Evolutionary conservation across 2,329 filamentous ascomycete genomes (phyloP).

Genomic region (Cladosporium cucumerinum): DNA sequence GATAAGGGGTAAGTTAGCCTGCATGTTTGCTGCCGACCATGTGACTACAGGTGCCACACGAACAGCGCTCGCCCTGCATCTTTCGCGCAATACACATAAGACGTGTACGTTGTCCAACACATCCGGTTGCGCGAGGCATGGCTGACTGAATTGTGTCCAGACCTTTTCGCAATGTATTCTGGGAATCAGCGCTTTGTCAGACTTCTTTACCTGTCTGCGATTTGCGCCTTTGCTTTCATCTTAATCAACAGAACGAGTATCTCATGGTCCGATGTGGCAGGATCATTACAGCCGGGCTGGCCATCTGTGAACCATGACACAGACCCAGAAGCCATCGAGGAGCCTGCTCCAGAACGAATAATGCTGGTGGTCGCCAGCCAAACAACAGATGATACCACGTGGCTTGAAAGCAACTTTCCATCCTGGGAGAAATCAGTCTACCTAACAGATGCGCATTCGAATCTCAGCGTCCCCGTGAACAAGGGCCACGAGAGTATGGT

Average conservation of each 20-base stretch:
- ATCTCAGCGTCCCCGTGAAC: conserved; percentile 44
- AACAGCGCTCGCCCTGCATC: neutral
- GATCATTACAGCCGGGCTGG: no score
- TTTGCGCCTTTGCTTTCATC: no score
- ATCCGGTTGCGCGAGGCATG: no score
- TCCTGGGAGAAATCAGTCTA: conserved; percentile 43
- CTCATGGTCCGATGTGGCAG: no score
- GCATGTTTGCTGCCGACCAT: neutral
- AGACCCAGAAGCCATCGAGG: no score
- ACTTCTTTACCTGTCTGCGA: no score
- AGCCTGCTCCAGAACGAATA: neutral
- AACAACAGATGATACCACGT: conserved; percentile 39
- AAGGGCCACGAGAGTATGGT: conserved; percentile 51
- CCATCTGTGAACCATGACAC: no score
- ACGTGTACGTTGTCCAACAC: no score
- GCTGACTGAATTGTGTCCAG: no score
- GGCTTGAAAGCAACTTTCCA: conserved; percentile 39
- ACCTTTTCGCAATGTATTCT: no score
- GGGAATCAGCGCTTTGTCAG: no score
- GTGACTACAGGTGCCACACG: neutral
- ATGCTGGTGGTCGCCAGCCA: conserved; percentile 37
- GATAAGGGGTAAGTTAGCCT: neutral
- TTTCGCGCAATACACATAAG: neutral
- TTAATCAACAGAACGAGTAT: no score
- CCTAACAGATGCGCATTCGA: conserved; percentile 40